Evolutionary conservation across 805 yeast genomes (phyloP), one percentile per base, ranked within the genome.

Genomic region (Ogataea zsoltii): DNA sequence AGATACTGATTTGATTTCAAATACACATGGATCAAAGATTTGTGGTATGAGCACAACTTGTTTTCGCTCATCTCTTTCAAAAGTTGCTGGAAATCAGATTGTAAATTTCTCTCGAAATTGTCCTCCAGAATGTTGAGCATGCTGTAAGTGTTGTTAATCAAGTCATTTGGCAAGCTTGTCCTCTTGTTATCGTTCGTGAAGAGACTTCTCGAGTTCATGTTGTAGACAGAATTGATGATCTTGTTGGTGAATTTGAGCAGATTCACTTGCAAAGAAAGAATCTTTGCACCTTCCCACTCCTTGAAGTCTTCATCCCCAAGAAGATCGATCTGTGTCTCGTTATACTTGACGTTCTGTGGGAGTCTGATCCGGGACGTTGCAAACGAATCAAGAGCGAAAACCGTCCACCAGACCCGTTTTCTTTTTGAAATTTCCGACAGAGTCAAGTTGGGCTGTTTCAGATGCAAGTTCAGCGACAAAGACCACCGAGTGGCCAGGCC

Each of bases 391-490:
- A 68, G 56, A 5, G 65, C 57, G 48, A 62, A 67, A 16, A 65
- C 63, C 10, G 74, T 66, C 74, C 74, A 69, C 72, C 72, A 69
- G 3, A 68, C 54, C 38, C 69, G 58, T 46, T 68, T 61, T 18
- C 70, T 53, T 39, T 62, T 61, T 23, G 68, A 66, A 16, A 54
- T 51, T 36, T 65, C 67, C 13, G 38, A 33, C 4, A 21, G 9
- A 2, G 49, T 29, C 12, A 57, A 48, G 12, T 56, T 37, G 5
- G 52, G 53, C 16, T 46, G 49, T 28, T 60, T 61, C 32, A 62
- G 52, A 52, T 69, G 72, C 18, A 65, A 51, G 2, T 69, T 69
- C 30, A 65, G 45, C 4, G 63, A 53, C 16, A 68, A 48, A 0
- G 67, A 55, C 48, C 65, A 57, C 21, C 70, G 49, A 13, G 62